A percentile compares a stretch with the other conserved stretches of the same genome.
Evolutionary conservation across 176 grass and related monocot species (phyloP).

Genomic region (Triticum timopheevii): DNA sequence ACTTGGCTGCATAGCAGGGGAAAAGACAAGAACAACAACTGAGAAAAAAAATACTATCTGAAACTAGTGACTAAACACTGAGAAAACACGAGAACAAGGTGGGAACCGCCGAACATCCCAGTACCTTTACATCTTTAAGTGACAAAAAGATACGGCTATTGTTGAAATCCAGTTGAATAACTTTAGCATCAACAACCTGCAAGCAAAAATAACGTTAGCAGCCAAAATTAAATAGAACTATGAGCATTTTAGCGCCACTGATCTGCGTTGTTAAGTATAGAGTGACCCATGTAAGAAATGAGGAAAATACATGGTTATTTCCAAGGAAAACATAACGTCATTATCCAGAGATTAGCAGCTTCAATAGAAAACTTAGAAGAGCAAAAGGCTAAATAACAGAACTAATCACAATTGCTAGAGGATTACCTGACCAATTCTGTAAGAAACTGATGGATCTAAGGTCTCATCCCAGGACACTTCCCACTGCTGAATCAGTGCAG

Average conservation of each 20-base stretch:
- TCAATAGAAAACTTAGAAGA: background rate
- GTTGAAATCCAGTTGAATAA: constrained; percentile 69
- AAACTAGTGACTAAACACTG: background rate
- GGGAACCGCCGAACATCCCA: background rate
- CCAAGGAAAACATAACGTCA: background rate
- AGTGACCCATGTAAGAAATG: background rate
- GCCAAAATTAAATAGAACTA: background rate
- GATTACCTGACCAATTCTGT: constrained; percentile 83
- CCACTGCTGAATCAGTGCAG: constrained; percentile 85
- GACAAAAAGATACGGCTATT: constrained; percentile 82
- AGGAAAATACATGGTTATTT: background rate
- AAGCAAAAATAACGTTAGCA: background rate
- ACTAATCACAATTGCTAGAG: background rate
- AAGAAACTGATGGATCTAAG: constrained; percentile 83
- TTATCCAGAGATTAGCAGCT: background rate
- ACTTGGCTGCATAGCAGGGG: constrained; percentile 48
- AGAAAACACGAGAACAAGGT: background rate
- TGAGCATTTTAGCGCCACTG: background rate
- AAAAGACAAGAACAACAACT: constrained; percentile 1
- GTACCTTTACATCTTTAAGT: constrained; percentile 82
- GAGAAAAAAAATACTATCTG: background rate
- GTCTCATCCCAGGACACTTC: constrained; percentile 85
- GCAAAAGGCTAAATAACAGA: background rate
- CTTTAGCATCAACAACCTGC: constrained; percentile 18
- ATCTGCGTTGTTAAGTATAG: background rate